phyloP scores from a whole-genome alignment of 2,329 filamentous ascomycete species.

The Penicillium concentricum region DNA sequence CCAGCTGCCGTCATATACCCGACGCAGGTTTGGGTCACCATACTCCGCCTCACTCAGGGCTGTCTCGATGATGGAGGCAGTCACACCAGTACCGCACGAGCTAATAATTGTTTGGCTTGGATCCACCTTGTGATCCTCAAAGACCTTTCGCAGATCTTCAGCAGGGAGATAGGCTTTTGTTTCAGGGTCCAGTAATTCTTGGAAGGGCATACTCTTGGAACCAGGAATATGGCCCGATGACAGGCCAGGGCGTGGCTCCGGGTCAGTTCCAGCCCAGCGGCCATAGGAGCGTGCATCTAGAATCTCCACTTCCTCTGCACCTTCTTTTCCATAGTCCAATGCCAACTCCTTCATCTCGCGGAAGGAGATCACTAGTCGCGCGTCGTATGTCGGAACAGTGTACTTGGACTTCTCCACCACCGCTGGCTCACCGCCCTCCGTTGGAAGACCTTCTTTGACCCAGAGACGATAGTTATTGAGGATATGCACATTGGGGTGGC shows the following conservation, averaged over 20 bases:
- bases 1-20: conserved; percentile 95
- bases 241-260: conserved; percentile 82
- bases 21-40: conserved; percentile 64
- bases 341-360: conserved; percentile 79
- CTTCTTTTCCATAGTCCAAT: conserved; percentile 75
- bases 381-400: conserved; percentile 56
- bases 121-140: conserved; percentile 77
- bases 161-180: conserved; percentile 76
- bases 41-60: conserved; percentile 77
- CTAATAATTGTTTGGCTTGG: conserved; percentile 77
- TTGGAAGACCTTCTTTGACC: conserved; percentile 78
- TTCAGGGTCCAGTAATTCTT: conserved; percentile 73
- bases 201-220: conserved; percentile 78
- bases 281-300: conserved; percentile 80
- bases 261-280: conserved; percentile 77
- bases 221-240: conserved; percentile 90
- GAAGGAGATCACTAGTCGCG: conserved; percentile 70
- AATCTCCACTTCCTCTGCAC: conserved; percentile 78
- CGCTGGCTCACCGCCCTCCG: conserved; percentile 65
- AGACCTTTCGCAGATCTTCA: conserved; percentile 70
- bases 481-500: conserved; percentile 82
- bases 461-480: conserved; percentile 96
- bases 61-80: conserved; percentile 85
- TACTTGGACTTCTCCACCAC: conserved; percentile 47
- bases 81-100: conserved; percentile 91